A percentile compares a stretch with the other conserved stretches of the same genome.
phyloP scores from a whole-genome alignment of 805 yeast species.

The Candida sanyiensis region DNA sequence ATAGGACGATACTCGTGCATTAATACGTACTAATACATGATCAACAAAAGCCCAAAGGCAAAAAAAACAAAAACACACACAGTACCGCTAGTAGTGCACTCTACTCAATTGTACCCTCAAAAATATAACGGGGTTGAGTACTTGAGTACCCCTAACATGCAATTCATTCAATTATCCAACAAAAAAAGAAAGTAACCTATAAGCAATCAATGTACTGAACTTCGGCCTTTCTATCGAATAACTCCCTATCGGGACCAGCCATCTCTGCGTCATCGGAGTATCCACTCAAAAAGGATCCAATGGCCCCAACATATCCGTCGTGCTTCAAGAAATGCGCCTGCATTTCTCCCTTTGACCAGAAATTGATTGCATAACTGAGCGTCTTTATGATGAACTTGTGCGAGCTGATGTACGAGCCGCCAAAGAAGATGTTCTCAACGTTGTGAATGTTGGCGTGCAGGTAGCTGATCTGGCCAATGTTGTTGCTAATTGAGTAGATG shows the following conservation, averaged over 20 bases:
- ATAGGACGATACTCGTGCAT: too few relatives aligned
- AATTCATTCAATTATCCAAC: too few relatives aligned
- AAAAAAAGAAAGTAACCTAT: not conserved
- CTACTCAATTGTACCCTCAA: too few relatives aligned
- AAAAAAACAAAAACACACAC: too few relatives aligned
- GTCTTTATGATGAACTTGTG: constrained; percentile 95
- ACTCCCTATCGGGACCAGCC: not conserved
- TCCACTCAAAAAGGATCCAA: constrained; percentile 79
- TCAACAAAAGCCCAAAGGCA: too few relatives aligned
- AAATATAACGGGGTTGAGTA: too few relatives aligned
- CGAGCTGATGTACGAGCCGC: constrained; percentile 93
- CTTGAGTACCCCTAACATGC: too few relatives aligned
- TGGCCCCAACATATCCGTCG: constrained; percentile 93
- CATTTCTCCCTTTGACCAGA: constrained; percentile 92
- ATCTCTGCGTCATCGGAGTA: constrained; percentile 9
- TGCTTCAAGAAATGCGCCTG: constrained; percentile 91
- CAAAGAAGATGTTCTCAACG: constrained; percentile 84
- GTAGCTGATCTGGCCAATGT: constrained; percentile 95
- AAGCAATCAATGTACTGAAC: constrained; percentile 3
- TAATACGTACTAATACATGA: too few relatives aligned
- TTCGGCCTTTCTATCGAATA: constrained; percentile 1
- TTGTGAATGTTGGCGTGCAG: constrained; percentile 85
- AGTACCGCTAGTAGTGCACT: too few relatives aligned
- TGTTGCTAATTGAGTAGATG: constrained; percentile 84
- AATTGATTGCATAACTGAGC: constrained; percentile 83